Evolutionary conservation across 805 yeast species (phyloP), one percentile per base, ranked within the genome.

Genomic region (Millerozyma acaciae): DNA sequence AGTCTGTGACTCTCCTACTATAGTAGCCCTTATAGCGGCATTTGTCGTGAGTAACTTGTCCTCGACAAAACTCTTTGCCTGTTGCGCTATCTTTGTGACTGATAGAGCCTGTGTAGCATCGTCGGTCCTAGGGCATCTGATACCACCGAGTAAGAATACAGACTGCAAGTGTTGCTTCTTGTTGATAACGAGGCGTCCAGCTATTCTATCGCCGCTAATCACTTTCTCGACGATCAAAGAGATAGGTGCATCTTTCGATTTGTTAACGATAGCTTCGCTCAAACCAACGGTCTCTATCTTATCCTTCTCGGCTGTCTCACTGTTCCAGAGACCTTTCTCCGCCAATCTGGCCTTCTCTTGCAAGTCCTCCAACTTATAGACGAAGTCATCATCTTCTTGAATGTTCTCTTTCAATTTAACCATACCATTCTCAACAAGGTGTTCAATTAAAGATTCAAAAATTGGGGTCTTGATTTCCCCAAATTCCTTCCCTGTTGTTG

Each of bases 151-250:
- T 24, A 80, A 53, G 19, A 81, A 71, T 8, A 81, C 79, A 18
- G 78, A 63, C 18, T 74, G 69, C 26, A 70, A 73, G 39, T 84
- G 93, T 25, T 57, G 56, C n/a, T 58, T 57, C 30, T 65, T 58
- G 37, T 62, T 65, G 19, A 75, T 59, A 34, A 78, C 43, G 8
- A 78, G 53, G 25, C 94, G 73, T 8, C 76, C 73, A 23, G 80
- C 62, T n/a, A 85, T 56, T 30, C 95, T 65, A 58, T 86, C 95
- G 30, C 95, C 96, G 41, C 80, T 65, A 38, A 84, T 68, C 20
- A 81, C 93, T 47, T 73, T 78, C 57, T 86, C 95, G 16, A 86
- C 80, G 36, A 86, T 71, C 20, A 84, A 69, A 12, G 68, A 57
- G 30, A 75, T 55, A 16, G 78, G 75, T n/a, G 55, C 35, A 10